Percentiles rank a stretch among this genome's conserved stretches.
Conservation (phyloP, 441 rosid genomes). For the Gossypium lobatum region DNA sequence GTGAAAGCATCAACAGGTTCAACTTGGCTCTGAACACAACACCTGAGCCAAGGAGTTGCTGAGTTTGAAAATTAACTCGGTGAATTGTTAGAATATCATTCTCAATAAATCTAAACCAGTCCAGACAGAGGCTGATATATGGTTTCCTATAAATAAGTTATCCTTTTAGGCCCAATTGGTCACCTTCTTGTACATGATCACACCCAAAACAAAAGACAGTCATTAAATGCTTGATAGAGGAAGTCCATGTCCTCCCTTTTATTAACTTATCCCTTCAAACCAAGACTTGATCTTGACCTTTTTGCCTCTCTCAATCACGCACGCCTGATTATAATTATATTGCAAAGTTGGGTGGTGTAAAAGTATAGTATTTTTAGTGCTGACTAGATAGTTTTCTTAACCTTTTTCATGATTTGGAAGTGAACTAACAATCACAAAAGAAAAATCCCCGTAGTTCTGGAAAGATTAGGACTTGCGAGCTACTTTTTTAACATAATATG, state of each 20-base stretch:
- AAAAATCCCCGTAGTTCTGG: not conserved
- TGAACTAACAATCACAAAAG: not conserved
- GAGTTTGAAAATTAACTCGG: not conserved
- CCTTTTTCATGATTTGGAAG: not conserved
- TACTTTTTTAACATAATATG: not conserved
- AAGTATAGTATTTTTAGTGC: not conserved
- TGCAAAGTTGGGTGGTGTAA: not conserved
- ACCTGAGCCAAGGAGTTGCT: not conserved
- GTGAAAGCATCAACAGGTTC: not conserved
- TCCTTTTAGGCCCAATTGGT: not conserved
- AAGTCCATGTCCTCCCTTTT: not conserved
- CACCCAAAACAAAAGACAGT: not conserved
- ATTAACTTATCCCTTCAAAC: not conserved
- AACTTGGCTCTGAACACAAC: conserved; percentile 3
- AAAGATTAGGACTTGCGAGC: not conserved
- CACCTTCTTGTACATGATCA: not conserved
- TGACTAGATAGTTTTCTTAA: not conserved
- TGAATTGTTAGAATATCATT: not conserved
- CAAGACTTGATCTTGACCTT: not conserved
- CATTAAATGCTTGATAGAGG: not conserved
- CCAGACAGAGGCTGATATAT: not conserved
- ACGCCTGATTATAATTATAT: not conserved
- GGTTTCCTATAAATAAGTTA: not conserved
- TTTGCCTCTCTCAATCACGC: not conserved
- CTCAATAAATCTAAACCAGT: not conserved